A percentile compares a stretch with the other conserved stretches of the same genome.
These are phyloP conservation scores for Jacaranda copaia DNA, from an alignment of 257 asterid genomes.

Conservation along the genomic window DNA sequence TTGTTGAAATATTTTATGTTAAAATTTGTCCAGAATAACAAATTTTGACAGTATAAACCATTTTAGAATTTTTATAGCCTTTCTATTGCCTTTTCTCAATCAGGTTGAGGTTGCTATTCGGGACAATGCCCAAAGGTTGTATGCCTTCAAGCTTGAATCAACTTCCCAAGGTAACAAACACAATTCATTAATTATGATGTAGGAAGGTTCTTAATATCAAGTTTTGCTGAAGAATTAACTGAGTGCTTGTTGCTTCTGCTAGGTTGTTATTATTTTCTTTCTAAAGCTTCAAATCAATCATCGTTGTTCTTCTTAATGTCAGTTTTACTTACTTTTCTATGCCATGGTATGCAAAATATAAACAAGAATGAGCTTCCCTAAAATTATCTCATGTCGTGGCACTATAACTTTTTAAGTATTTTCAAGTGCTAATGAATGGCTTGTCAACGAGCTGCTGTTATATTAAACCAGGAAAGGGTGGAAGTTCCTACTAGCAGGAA, in stretches of 20 bases:
- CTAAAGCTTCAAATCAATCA: not conserved
- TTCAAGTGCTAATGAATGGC: too few relatives aligned
- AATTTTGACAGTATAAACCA: not conserved
- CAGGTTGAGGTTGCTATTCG: conserved; percentile 97
- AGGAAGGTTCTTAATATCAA: too few relatives aligned
- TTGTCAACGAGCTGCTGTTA: too few relatives aligned
- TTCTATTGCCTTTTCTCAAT: conserved; percentile 35
- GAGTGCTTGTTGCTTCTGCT: conserved; percentile 6
- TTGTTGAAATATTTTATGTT: not conserved
- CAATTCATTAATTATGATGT: too few relatives aligned
- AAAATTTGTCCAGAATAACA: too few relatives aligned
- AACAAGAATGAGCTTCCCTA: conserved; percentile 19
- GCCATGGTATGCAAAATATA: conserved; percentile 16
- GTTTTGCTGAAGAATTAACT: too few relatives aligned
- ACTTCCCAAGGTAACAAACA: conserved; percentile 70
- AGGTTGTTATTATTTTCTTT: not conserved
- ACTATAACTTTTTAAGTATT: too few relatives aligned
- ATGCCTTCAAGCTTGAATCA: conserved; percentile 69
- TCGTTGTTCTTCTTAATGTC: not conserved
- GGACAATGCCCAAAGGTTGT: conserved; percentile 90
- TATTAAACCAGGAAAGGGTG: too few relatives aligned
- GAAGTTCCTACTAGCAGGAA: too few relatives aligned
- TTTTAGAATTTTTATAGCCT: conserved; percentile 6
- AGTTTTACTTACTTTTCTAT: conserved; percentile 21
- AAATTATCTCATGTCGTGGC: not conserved